Base-by-base conservation (phyloP, 208 protist genomes). In the Balamuthia mandrillaris region DNA sequence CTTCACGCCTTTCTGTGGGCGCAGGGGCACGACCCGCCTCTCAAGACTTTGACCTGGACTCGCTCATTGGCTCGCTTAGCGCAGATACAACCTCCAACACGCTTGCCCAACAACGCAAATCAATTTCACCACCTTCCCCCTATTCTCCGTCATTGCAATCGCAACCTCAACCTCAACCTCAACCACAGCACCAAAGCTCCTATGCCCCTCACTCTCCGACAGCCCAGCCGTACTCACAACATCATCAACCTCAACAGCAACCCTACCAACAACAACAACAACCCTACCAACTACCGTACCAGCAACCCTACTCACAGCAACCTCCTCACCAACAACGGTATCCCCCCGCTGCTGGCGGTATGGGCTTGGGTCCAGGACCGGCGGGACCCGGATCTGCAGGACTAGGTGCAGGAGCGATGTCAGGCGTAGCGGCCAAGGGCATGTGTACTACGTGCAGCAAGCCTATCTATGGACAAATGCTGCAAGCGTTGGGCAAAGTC, bases 381-480 rank as follows among this genome's bases (percentile, higher is more conserved):
- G 44, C 66, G 14, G 42, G 66, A 21, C 49, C 44, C 44, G 66
- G 66, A 4, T 39, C 44, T 14, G 37, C 5, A 4, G 16, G n/a
- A 2, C 16, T 39, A 33, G 3, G 44, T 9, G 65, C 12, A 42
- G 65, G 41, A 29, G 65, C 65, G 4, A n/a, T 3, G 35, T 29
- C n/a, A n/a, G n/a, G 61, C 61, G 1, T 41, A 4, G 3, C 24
- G 2, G 39, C 74, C 2, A 81, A 81, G 74, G 74, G 74, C 47
- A 31, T 24, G 3, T 81, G 74, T 37, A 29, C 21, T 2, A 81
- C 74, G 4, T 81, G 74, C 74, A 31, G 39, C 6, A 21, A 52
- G 7, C 74, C 74, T 9, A 81, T 81, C 29, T 52, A 81, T 31
- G 74, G 74, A 7, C 74, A 45, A 7, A 58, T 81, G 51, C 58